These are phyloP conservation scores for Termitomyces bulborhizus DNA, from an alignment of 768 basidiomycete species.

Conservation along the genomic window DNA sequence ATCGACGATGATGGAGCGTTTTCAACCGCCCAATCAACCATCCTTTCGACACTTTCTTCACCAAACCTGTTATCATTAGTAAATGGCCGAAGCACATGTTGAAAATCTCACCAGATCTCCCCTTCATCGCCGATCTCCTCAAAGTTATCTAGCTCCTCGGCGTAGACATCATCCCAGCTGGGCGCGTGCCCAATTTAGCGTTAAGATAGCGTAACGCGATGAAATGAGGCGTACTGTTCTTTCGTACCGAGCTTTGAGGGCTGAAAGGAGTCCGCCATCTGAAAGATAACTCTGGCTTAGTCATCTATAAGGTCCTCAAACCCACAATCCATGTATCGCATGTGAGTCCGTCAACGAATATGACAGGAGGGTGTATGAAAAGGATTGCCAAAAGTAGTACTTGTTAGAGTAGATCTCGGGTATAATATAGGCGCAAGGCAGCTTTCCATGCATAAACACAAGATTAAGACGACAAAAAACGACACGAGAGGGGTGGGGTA, in stretches of 20 bases:
- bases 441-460: neutral
- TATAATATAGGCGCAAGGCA: neutral
- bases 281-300: constrained; percentile 22
- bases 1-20: constrained; percentile 42
- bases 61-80: constrained; percentile 58
- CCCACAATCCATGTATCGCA: neutral
- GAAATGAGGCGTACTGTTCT: constrained; percentile 49
- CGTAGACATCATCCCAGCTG: constrained; percentile 79
- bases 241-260: constrained; percentile 78
- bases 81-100: neutral
- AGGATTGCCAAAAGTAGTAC: neutral
- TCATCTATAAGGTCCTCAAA: constrained; percentile 15
- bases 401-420: neutral
- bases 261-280: constrained; percentile 28
- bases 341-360: neutral
- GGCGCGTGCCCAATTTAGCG: constrained; percentile 1
- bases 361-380: neutral
- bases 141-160: constrained; percentile 65
- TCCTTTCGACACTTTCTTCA: constrained; percentile 65
- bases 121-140: constrained; percentile 78
- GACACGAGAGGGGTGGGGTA: constrained; percentile 3
- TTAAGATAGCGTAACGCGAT: neutral
- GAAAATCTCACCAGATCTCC: constrained; percentile 62
- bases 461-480: neutral
- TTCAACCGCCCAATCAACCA: constrained; percentile 66